Evolutionary conservation across 306 rosid species (phyloP), one percentile per base, ranked within the genome.

Genomic region (Oxytropis ochrocephala): DNA sequence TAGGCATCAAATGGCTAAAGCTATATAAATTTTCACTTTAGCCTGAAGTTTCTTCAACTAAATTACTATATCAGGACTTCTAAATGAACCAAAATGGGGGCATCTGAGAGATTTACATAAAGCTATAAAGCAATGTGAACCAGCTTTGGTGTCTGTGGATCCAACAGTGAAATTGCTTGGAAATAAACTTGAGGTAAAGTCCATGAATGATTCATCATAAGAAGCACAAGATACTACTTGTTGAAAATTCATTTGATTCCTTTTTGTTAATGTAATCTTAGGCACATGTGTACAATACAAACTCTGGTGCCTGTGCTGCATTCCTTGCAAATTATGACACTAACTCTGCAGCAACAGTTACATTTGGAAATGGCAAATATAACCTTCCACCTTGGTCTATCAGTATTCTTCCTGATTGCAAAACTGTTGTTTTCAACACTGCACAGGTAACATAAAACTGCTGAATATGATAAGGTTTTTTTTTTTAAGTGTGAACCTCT

Each of bases 331-430:
- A 92, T 58, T 89, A 87, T 63, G 78, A 87, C 72, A 46, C 85
- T 11, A 47, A 8, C 48, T 83, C 87, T 11, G 39, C 75, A 4
- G 80, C 87, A 18, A 89, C 12, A 35, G 85, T 88, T 60, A 67
- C 47, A n/a, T 92, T 89, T 80, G 87, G 89, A 32, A 77, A 70
- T 72, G 78, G 75, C 61, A 77, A 58, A 19, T 92, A 89, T 51
- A 78, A 72, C 30, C 77, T 92, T 42, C 98, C 98, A 6, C 87
- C 95, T 24, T 92, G 98, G 98, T 92, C 98, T 60, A 73, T 92
- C 56, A 89, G 92, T 73, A 80, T 92, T 78, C 93, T 92, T 59
- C 98, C 93, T 54, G 95, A 85, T 75, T 92, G 98, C 85, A 78
- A 78, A 69, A 89, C 78, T 44, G 95, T 3, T 5, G 86, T 83